A percentile compares a stretch with the other conserved stretches of the same genome.
These are phyloP conservation scores for Neocatenulostroma microsporum DNA, from an alignment of 2,329 filamentous ascomycete genomes.

Conservation along the genomic window DNA sequence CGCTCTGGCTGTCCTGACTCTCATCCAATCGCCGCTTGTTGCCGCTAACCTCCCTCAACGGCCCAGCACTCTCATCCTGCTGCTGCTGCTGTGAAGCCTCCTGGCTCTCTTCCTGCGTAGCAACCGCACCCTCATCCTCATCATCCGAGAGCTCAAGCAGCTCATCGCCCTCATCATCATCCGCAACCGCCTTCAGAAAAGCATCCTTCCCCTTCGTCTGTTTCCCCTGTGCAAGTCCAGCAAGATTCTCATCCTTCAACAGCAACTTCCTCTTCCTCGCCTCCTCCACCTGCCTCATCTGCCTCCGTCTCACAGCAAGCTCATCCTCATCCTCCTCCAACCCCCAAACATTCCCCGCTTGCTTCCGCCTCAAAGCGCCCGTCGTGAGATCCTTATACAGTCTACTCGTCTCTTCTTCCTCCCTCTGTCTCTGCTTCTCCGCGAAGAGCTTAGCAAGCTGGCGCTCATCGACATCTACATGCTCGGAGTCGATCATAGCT, in stretches of 20 bases:
- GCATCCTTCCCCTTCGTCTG: conserved; percentile 65
- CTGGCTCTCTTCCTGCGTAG: conserved; percentile 24
- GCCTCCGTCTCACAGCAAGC: conserved; percentile 60
- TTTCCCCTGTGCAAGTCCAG: conserved; percentile 55
- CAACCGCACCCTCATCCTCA: conserved; percentile 34
- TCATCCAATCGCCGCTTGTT: conserved; percentile 23
- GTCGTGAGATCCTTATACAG: conserved; percentile 89
- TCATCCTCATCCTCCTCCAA: conserved; percentile 82
- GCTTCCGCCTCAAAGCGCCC: conserved; percentile 76
- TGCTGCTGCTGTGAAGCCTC: conserved; percentile 19
- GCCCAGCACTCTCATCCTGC: conserved; percentile 5
- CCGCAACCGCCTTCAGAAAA: conserved; percentile 84
- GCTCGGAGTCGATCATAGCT: conserved; percentile 80
- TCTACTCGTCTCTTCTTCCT: conserved; percentile 84
- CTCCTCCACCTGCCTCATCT: conserved; percentile 80
- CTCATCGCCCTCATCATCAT: conserved; percentile 62
- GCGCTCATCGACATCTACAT: conserved; percentile 69
- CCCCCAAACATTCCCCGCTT: conserved; percentile 58
- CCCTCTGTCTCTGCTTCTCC: conserved; percentile 67
- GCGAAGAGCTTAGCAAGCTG: conserved; percentile 81
- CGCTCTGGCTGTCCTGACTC: conserved; percentile 15
- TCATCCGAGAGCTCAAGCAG: conserved; percentile 61
- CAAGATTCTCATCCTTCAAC: conserved; percentile 79
- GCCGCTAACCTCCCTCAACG: conserved; percentile 23
- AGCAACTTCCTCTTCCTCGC: conserved; percentile 86